Conservation (phyloP, 352 stramenopile species). For the Pythium chondricola region DNA sequence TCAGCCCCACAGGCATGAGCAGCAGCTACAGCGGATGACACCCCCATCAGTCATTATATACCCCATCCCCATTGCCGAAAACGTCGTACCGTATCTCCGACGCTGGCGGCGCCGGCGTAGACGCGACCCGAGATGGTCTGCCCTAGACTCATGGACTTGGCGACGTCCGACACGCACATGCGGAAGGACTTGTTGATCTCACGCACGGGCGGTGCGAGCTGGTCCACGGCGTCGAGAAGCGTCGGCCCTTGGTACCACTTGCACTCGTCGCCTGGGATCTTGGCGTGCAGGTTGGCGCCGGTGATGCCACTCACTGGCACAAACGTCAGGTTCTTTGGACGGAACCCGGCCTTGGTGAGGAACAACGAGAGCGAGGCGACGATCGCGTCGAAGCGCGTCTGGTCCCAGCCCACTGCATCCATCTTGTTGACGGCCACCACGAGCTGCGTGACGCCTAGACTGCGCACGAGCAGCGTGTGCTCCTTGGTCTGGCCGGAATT, state of each 20-base stretch:
- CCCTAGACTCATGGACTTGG: slow-evolving; percentile 78
- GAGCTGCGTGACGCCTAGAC: slow-evolving; percentile 92
- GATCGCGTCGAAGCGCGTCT: slow-evolving; percentile 78
- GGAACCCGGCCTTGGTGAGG: slow-evolving; percentile 69
- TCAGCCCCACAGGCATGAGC: slow-evolving; percentile 26
- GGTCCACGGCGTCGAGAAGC: slow-evolving; percentile 77
- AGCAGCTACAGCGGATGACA: slow-evolving; percentile 23
- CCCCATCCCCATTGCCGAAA: slow-evolving; percentile 1
- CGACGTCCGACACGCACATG: slow-evolving; percentile 82
- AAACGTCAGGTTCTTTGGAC: slow-evolving; percentile 77
- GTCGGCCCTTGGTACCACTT: slow-evolving; percentile 76
- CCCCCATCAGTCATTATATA: no score
- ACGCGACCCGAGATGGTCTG: slow-evolving; percentile 81
- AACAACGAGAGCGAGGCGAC: slow-evolving; percentile 68
- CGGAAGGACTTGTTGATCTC: slow-evolving; percentile 82
- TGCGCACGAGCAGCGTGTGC: slow-evolving; percentile 92
- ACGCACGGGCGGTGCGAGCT: slow-evolving; percentile 63
- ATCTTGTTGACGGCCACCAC: slow-evolving; percentile 98
- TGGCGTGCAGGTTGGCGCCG: slow-evolving; percentile 78
- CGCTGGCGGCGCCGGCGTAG: slow-evolving; percentile 63
- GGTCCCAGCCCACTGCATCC: slow-evolving; percentile 87
- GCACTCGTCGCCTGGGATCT: slow-evolving; percentile 35
- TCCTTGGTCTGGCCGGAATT: slow-evolving; percentile 97
- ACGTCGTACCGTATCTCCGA: slow-evolving; percentile 53
- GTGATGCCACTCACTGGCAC: slow-evolving; percentile 85